Percentiles rank a stretch among this genome's conserved stretches.
Evolutionary conservation across 768 basidiomycete genomes (phyloP).

Genomic region (Cystobasidium tubakii): DNA sequence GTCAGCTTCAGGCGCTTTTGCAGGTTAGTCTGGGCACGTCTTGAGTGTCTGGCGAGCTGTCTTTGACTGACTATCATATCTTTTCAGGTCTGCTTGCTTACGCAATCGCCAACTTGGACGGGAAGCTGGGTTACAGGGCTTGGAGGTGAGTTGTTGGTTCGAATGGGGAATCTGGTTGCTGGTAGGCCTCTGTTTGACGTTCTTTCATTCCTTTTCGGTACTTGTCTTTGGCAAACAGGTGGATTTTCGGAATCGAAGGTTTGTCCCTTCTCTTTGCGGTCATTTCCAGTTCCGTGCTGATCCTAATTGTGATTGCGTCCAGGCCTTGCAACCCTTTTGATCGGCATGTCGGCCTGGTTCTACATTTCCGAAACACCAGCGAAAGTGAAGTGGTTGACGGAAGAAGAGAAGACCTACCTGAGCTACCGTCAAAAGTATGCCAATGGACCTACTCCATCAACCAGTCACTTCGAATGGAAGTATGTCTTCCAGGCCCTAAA

Average conservation of each 20-base stretch:
- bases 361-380: background rate
- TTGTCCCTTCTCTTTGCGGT: background rate
- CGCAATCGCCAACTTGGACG: conserved; percentile 11
- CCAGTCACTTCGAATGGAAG: conserved; percentile 17
- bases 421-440: background rate
- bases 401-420: conserved; percentile 12
- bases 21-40: background rate
- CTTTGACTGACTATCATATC: background rate
- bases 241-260: background rate
- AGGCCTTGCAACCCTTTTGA: conserved; percentile 1
- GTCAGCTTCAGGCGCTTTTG: conserved; percentile 55
- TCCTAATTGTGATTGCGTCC: background rate
- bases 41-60: background rate
- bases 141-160: background rate
- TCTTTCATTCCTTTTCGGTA: background rate
- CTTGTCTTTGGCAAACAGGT: background rate
- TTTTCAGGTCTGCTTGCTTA: conserved; percentile 7
- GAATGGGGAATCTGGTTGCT: too few relatives aligned
- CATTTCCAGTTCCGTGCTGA: background rate
- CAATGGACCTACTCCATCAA: background rate
- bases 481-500: background rate
- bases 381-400: background rate
- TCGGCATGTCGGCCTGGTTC: conserved; percentile 11
- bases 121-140: background rate
- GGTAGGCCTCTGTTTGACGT: background rate